Base-by-base conservation (phyloP, 768 basidiomycete genomes). In the Panaeolus papilionaceus region DNA sequence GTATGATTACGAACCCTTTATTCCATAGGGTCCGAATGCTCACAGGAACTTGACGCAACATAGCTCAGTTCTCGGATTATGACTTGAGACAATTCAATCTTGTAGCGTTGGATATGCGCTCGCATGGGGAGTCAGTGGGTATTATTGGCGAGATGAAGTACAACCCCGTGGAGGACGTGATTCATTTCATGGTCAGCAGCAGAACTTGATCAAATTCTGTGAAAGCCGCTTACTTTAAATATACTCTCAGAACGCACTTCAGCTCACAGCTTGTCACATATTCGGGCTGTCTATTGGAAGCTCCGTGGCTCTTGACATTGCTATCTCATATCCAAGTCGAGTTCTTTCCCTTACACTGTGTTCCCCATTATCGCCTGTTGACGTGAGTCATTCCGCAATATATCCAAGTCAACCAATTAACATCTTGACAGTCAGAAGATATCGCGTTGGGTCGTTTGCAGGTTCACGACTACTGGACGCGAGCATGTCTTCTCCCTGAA, bases 11-110 rank as follows among this genome's bases (percentile, higher is more conserved):
- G 6, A 37, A 69, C 69, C 12, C 11, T 64, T 9, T 51, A 26
- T 10, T 26, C 20, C 10, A 12, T 49, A 26, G 28, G n/a, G 40
- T 66, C n/a, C 8, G 18, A 2, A 51, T 6, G 42, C 18, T 26
- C 28, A 64, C 40, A 62, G 20, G 20, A 23, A 23, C 2, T 12
- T 0, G 16, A 14, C 8, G 3, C 47, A 37, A 39, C 45, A 38
- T 26, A 81, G 81, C 70, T 45, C 81, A 82, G 67, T 82, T 82
- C 58, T 64, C 76, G 3, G 80, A 82, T 68, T 74, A 75, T 33
- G 67, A 67, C 6, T 72, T 81, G 10, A 74, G 82, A 37, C 75
- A 76, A 42, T 82, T 81, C 72, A 83, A 81, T 69, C 77, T 81
- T 9, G 70, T 83, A 18, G 73, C 74, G 23, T 63, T 82, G 23